These are phyloP conservation scores for Geotrichum phurueaensis DNA, from an alignment of 1,139 yeast species.

Conservation along the genomic window DNA sequence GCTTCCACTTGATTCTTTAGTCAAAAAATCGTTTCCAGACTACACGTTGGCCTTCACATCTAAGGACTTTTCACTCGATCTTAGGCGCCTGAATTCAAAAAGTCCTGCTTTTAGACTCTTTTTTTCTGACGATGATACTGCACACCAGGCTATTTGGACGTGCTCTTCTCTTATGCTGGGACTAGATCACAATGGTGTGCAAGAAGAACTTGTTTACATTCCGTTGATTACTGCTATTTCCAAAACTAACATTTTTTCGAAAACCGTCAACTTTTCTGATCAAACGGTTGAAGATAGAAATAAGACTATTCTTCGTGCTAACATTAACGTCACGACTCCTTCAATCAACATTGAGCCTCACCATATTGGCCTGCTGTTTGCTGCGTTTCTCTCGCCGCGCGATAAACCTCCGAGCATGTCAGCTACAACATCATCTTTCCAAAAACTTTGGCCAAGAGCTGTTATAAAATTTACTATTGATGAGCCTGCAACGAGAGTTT, in stretches of 20 bases:
- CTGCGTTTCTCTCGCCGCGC: slow-evolving; percentile 17
- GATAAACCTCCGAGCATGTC: background rate
- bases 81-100: slow-evolving; percentile 36
- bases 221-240: slow-evolving; percentile 37
- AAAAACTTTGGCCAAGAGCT: slow-evolving; percentile 33
- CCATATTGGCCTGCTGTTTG: slow-evolving; percentile 31
- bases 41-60: slow-evolving; percentile 29
- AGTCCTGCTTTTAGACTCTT: slow-evolving; percentile 39
- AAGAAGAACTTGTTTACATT: slow-evolving; percentile 37
- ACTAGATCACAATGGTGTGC: slow-evolving; percentile 27
- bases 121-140: slow-evolving; percentile 34
- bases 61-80: slow-evolving; percentile 36
- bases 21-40: background rate
- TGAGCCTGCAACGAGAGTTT: slow-evolving; percentile 37
- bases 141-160: slow-evolving; percentile 40
- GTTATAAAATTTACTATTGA: slow-evolving; percentile 34
- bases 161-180: slow-evolving; percentile 37
- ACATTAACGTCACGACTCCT: slow-evolving; percentile 36
- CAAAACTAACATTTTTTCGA: slow-evolving; percentile 36
- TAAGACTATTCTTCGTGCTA: slow-evolving; percentile 31
- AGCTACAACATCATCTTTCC: slow-evolving; percentile 20
- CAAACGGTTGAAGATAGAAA: slow-evolving; percentile 22
- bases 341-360: slow-evolving; percentile 36
- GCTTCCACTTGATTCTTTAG: slow-evolving; percentile 17
- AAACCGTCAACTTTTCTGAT: slow-evolving; percentile 31